Evolutionary conservation across 2,329 filamentous ascomycete species (phyloP), one percentile per base, ranked within the genome.

Genomic region (Tolypocladium album): DNA sequence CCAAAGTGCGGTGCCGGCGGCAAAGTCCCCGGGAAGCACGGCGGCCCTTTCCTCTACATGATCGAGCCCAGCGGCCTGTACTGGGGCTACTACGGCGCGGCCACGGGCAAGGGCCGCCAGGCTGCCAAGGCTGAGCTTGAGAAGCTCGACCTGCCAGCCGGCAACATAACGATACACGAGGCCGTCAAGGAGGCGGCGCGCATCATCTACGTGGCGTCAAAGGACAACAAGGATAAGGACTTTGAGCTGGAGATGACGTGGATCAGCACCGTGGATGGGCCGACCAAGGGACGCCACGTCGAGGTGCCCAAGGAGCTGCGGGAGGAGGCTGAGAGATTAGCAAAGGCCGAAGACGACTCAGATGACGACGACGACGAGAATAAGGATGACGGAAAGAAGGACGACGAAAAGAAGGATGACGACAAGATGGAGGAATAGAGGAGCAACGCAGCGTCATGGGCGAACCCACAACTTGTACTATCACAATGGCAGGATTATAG

Each of bases 191-290:
- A 97, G 80, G 94, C 94, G 40, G 94, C 94, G 60, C 82, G 92
- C 63, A 99, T 99, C 76, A 97, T 99, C 76, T 95, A 97, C 74
- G 86, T 96, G 62, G 92, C 93, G 56, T 94, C 99, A 73, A 94
- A 97, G 75, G 94, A 99, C 75, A 97, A 93, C 82, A 97, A 97
- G 80, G 94, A 97, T 78, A 99, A 99, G 82, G 94, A 97, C 66
- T 99, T 97, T 71, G 94, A 99, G 85, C 82, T 99, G 62, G 94
- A 99, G 80, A 95, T 99, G 92, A 96, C 90, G 61, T 99, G 94
- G 94, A 90, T 97, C 74, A 97, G 92, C 75, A 85, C 83, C 58
- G 76, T 86, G 56, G 85, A 89, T 65, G 93, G 92, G 6, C 92
- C 92, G 42, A 97, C 92, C 64, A 93, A 95, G 79, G 94, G 94